Evolutionary conservation across 768 basidiomycete species (phyloP).

Genomic region (Sarcodon aspratus): DNA sequence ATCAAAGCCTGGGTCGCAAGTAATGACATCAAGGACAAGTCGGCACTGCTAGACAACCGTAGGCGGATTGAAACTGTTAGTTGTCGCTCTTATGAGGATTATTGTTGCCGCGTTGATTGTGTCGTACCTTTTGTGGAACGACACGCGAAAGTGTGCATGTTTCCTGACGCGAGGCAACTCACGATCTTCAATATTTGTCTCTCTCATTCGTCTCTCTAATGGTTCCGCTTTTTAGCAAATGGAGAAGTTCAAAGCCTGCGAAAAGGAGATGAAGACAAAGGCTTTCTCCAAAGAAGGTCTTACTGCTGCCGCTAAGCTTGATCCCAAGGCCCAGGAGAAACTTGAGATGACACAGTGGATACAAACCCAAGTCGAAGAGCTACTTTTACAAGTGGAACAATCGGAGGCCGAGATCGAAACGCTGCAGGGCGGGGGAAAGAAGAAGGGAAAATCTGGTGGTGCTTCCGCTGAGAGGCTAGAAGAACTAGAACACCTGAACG

Average conservation of each 20-base stretch:
- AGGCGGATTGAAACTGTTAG: conserved; percentile 94
- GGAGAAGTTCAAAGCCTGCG: conserved; percentile 99
- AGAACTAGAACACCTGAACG: conserved; percentile 82
- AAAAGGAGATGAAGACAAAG: conserved; percentile 99
- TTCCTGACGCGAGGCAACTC: not conserved
- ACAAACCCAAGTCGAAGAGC: conserved; percentile 79
- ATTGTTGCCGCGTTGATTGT: not conserved
- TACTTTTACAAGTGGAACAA: conserved; percentile 86
- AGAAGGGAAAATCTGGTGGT: conserved; percentile 64
- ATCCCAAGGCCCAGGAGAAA: conserved; percentile 97
- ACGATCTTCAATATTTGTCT: conserved; percentile 3
- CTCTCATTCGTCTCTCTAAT: conserved; percentile 10
- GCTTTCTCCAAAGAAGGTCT: conserved; percentile 99
- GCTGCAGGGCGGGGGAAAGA: conserved; percentile 68
- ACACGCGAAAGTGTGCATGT: conserved; percentile 6
- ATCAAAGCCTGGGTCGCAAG: conserved; percentile 95
- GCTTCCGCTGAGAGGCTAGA: conserved; percentile 62
- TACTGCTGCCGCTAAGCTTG: conserved; percentile 86
- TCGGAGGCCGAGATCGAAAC: conserved; percentile 93
- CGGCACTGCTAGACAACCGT: conserved; percentile 81
- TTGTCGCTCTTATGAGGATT: conserved; percentile 4
- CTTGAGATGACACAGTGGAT: conserved; percentile 84
- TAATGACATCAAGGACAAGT: conserved; percentile 99
- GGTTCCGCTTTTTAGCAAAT: conserved; percentile 69
- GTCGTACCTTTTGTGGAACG: conserved; percentile 1